phyloP scores from a whole-genome alignment of 2,329 filamentous ascomycete species.

The Allantophomopsis cytisporea region DNA sequence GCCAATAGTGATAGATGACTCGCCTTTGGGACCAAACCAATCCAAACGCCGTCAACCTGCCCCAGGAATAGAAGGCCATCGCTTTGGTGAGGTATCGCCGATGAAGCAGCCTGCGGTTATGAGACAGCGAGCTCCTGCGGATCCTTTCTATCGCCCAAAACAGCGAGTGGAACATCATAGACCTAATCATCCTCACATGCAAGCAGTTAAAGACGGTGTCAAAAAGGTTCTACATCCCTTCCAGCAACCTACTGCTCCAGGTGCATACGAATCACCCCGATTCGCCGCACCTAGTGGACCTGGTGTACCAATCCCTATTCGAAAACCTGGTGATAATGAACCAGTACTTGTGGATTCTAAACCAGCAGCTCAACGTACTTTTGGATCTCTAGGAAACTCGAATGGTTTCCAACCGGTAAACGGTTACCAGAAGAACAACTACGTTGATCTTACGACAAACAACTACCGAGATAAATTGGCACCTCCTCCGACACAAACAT shows the following conservation, averaged over 20 bases:
- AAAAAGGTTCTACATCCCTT: constrained; percentile 13
- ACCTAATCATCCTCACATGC: constrained; percentile 14
- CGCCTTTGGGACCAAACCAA: no score
- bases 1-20: no score
- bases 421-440: constrained; percentile 11
- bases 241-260: constrained; percentile 4
- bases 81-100: no score
- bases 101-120: constrained; percentile 2
- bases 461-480: constrained; percentile 9
- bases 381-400: constrained; percentile 13
- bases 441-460: constrained; percentile 16
- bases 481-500: constrained; percentile 14
- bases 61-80: no score
- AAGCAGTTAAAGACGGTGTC: constrained; percentile 13
- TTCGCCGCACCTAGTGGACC: neutral
- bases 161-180: constrained; percentile 16
- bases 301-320: no score
- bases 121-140: constrained; percentile 17
- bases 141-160: constrained; percentile 17
- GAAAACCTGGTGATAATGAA: constrained; percentile 2
- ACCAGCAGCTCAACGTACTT: constrained; percentile 11
- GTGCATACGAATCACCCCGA: neutral
- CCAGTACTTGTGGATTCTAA: constrained; percentile 10
- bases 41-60: no score
- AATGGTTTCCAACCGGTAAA: neutral